Percentiles rank a stretch among this genome's conserved stretches.
Conservation (phyloP, 2,329 filamentous ascomycete genomes). For the Fusarium sororula region DNA sequence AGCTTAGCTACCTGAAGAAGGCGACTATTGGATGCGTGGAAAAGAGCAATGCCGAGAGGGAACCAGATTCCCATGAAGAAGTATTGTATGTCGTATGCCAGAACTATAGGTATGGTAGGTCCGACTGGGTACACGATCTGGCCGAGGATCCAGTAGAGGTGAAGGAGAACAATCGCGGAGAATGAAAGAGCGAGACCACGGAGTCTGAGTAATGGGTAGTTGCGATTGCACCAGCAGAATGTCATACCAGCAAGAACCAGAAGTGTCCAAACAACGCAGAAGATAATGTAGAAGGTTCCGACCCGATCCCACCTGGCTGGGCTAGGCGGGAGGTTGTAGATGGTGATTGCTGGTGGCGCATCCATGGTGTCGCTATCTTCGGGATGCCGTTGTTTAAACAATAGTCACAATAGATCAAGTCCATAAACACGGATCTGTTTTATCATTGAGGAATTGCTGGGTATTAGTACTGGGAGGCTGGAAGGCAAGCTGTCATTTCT, state of each 20-base stretch:
- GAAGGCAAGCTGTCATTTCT: background rate
- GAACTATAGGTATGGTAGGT: background rate
- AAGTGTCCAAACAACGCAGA: background rate
- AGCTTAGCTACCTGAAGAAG: background rate
- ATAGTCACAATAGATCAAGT: accelerated
- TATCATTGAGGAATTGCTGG: background rate
- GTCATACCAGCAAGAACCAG: background rate
- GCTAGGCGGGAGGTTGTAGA: background rate
- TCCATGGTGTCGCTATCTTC: background rate
- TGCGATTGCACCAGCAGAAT: background rate
- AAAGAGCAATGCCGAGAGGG: background rate
- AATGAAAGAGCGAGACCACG: background rate
- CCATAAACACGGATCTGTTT: accelerated
- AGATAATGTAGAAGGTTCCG: background rate
- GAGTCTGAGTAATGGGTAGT: background rate
- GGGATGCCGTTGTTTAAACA: accelerated
- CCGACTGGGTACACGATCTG: background rate
- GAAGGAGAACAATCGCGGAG: background rate
- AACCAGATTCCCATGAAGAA: background rate
- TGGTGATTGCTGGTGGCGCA: background rate
- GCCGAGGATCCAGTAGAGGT: background rate
- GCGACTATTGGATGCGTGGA: background rate
- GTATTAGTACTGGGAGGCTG: background rate
- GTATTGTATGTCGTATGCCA: background rate
- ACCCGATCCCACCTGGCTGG: background rate